Percentiles rank a stretch among this genome's conserved stretches.
Conservation (phyloP, 768 basidiomycete species). For the Agaricus blazei region DNA sequence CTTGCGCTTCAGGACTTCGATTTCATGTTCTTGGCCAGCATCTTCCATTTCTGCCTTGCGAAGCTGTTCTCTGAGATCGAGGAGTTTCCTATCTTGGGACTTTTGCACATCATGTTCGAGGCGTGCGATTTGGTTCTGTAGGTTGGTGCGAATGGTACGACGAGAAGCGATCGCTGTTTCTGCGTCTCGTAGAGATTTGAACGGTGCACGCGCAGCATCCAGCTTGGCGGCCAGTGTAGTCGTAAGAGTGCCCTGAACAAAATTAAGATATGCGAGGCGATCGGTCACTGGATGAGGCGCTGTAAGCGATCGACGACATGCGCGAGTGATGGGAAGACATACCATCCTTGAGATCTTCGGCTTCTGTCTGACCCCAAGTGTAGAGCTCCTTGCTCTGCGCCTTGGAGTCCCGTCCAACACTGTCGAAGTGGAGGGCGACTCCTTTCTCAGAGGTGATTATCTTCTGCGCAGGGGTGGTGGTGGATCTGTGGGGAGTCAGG, state of each 20-base stretch:
- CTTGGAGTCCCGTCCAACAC: conserved; percentile 59
- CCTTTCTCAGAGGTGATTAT: conserved; percentile 79
- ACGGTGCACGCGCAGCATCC: conserved; percentile 55
- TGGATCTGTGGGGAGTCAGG: conserved; percentile 32
- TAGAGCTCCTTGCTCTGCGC: conserved; percentile 81
- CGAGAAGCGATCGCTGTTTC: conserved; percentile 59
- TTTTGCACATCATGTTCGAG: conserved; percentile 65
- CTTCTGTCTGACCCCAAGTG: conserved; percentile 74
- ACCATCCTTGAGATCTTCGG: conserved; percentile 76
- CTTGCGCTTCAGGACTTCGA: conserved; percentile 70
- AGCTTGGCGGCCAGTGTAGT: conserved; percentile 55
- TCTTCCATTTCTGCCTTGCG: conserved; percentile 61
- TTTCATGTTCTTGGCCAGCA: conserved; percentile 59
- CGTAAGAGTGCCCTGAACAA: conserved; percentile 65
- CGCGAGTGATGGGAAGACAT: conserved; percentile 12
- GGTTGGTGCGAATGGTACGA: conserved; percentile 50
- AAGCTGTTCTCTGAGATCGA: conserved; percentile 68
- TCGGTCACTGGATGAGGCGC: conserved; percentile 53
- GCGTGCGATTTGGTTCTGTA: conserved; percentile 57
- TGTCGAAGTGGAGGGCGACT: conserved; percentile 69
- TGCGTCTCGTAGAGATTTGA: conserved; percentile 71
- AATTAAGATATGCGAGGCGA: conserved; percentile 78
- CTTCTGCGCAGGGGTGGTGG: conserved; percentile 64
- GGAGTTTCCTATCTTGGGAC: conserved; percentile 60
- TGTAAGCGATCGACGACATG: conserved; percentile 9